Evolutionary conservation across 352 stramenopile species (phyloP).

Genomic region (Globisporangium radiosum): DNA sequence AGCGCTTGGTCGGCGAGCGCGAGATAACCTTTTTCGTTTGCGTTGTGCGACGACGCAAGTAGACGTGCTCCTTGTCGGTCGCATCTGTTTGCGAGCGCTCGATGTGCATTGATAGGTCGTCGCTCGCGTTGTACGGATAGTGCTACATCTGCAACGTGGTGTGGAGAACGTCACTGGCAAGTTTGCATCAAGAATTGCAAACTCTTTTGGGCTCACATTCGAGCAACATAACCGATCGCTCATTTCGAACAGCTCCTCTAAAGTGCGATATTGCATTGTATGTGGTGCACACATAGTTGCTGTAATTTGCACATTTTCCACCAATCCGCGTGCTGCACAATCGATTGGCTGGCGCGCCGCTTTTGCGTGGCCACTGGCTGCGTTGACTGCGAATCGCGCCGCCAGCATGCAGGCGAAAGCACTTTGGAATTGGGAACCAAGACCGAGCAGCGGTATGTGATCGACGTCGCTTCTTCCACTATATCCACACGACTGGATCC

Average conservation of each 20-base stretch:
- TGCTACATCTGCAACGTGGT: constrained; percentile 56
- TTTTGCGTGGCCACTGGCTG: too few relatives aligned
- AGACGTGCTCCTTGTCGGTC: constrained; percentile 39
- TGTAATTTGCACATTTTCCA: too few relatives aligned
- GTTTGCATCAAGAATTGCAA: constrained; percentile 53
- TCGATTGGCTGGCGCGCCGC: too few relatives aligned
- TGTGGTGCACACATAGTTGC: too few relatives aligned
- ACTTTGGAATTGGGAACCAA: constrained; percentile 84
- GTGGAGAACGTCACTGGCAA: constrained; percentile 11
- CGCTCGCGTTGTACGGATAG: constrained; percentile 15
- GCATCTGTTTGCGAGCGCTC: constrained; percentile 38
- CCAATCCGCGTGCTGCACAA: too few relatives aligned
- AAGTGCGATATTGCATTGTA: too few relatives aligned
- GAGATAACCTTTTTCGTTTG: constrained; percentile 53
- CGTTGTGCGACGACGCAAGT: constrained; percentile 61
- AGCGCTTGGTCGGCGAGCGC: constrained; percentile 13
- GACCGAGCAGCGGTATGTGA: constrained; percentile 71
- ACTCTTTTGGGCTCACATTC: constrained; percentile 55
- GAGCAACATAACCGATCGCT: constrained; percentile 27
- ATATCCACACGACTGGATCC: not conserved
- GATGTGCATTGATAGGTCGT: constrained; percentile 48
- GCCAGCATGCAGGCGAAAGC: constrained; percentile 4
- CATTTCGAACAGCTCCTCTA: too few relatives aligned
- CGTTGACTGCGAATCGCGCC: too few relatives aligned
- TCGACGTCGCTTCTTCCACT: not conserved